Base-by-base conservation (phyloP, 2,329 filamentous ascomycete genomes). In the Stagonosporopsis tanaceti region DNA sequence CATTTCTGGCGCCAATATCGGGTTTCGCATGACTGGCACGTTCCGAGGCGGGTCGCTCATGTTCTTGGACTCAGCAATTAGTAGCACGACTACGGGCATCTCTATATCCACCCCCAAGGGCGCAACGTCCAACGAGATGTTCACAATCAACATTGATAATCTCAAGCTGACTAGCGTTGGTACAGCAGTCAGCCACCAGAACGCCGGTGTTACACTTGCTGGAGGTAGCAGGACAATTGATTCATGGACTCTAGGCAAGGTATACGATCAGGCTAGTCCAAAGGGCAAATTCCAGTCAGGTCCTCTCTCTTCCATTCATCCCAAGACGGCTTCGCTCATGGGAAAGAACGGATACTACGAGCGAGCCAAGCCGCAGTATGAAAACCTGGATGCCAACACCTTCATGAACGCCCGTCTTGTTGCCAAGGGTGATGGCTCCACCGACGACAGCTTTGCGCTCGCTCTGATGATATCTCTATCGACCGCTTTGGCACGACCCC, bases 371-470 rank as follows among this genome's bases (percentile, higher is more conserved):
- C 32, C 32, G 11, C 32, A 34, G 32, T 34, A 34, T 14, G 32
- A 34, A 14, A 8, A 12, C 14, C 32, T 34, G 8, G 32, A 34
- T 34, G 32, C 32, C 4, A 34, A 34, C 15, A 34, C 8, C 32
- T 34, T 34, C 11, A 11, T 34, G 32, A 34, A 34, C 32, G 32
- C 32, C 11, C 32, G 32, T 39, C 37, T 39, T 20, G 11, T 17
- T 6, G 37, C 37, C 37, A 39, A 39, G 11, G 37, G 37, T 1
- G 37, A 39, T 22, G 37, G 37, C 1, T 6, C n/a, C 7, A 20
- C 37, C 5, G 37, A 39, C 5, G 37, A 39, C 11, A 41, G 20
- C 20, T 25, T 20, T 20, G 12, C 51, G 84, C 82, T 37, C 84
- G 85, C 32, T 11, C 32, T 34, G 8, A 34, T 34, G 32, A 34